Percentiles rank a stretch among this genome's conserved stretches.
Conservation (phyloP, 1,284 basidiomycete genomes). For the Puccinia sorghi region DNA sequence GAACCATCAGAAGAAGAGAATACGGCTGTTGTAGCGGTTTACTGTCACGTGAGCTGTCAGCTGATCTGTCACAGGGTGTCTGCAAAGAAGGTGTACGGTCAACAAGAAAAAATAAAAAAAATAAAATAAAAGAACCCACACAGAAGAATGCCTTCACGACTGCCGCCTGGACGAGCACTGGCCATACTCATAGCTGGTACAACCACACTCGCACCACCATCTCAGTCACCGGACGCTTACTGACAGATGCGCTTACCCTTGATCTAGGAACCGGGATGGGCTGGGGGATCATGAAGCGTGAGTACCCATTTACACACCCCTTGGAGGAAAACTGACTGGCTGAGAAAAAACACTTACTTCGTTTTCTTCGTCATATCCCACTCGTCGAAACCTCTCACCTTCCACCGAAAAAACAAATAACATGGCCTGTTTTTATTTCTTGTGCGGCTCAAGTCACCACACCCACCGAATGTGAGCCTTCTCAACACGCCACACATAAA, state of each 20-base stretch:
- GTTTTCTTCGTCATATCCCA: too few species aligned
- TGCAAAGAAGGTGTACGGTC: not conserved
- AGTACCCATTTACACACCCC: not conserved
- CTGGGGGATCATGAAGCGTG: conserved; percentile 42
- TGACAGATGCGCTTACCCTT: not conserved
- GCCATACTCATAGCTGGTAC: conserved; percentile 26
- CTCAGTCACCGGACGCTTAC: not conserved
- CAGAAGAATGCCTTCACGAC: conserved; percentile 22
- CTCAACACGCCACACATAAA: too few species aligned
- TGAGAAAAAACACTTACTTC: not conserved
- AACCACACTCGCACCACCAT: not conserved
- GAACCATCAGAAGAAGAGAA: not conserved
- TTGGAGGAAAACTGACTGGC: not conserved
- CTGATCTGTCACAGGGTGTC: not conserved
- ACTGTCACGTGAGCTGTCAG: not conserved
- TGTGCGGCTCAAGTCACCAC: conserved; percentile 14
- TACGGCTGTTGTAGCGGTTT: too few species aligned
- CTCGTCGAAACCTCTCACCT: not conserved
- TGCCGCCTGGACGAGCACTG: conserved; percentile 32
- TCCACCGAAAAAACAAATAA: too few species aligned
- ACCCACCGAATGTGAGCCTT: conserved; percentile 36
- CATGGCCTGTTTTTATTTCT: too few species aligned
- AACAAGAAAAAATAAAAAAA: not conserved
- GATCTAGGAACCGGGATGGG: conserved; percentile 36
- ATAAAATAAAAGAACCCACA: too few species aligned